These are phyloP conservation scores for Apiotrichum sp. DNA, from an alignment of 1,284 basidiomycete genomes.

Conservation along the genomic window DNA sequence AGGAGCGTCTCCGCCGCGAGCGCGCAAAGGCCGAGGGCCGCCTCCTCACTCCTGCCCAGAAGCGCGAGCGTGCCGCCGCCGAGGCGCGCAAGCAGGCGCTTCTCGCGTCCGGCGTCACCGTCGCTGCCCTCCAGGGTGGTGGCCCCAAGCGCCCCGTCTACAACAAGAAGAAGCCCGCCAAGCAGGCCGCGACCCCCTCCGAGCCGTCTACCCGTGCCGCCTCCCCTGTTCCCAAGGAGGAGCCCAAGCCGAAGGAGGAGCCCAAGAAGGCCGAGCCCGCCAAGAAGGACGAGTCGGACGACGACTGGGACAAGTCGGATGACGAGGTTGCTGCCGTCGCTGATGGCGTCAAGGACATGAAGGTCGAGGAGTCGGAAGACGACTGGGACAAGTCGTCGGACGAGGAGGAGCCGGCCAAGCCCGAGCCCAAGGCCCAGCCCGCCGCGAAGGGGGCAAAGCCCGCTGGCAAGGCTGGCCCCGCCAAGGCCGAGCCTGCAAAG, in stretches of 20 bases:
- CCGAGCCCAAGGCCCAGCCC: slow-evolving; percentile 15
- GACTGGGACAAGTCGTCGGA: slow-evolving; percentile 73
- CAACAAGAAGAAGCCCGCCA: slow-evolving; percentile 64
- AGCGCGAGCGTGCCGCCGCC: slow-evolving; percentile 84
- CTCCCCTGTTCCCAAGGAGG: slow-evolving; percentile 15
- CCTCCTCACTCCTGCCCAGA: slow-evolving; percentile 89
- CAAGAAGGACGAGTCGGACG: slow-evolving; percentile 29
- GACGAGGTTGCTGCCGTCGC: slow-evolving; percentile 28
- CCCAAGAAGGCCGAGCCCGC: slow-evolving; percentile 7
- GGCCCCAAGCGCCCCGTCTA: slow-evolving; percentile 56
- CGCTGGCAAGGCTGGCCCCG: slow-evolving; percentile 13
- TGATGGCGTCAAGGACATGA: slow-evolving; percentile 34
- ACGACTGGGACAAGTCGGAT: slow-evolving; percentile 73
- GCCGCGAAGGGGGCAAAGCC: slow-evolving; percentile 11
- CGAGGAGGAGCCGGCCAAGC: slow-evolving; percentile 40
- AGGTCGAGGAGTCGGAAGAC: slow-evolving; percentile 36
- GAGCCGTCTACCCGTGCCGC: slow-evolving; percentile 40
- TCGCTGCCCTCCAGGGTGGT: slow-evolving; percentile 68
- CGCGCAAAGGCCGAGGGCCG: slow-evolving; percentile 89
- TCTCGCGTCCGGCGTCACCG: slow-evolving; percentile 72
- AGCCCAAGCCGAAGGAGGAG: slow-evolving; percentile 19
- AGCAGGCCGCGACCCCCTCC: slow-evolving; percentile 23
- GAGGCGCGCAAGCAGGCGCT: slow-evolving; percentile 88
- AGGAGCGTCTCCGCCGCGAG: slow-evolving; percentile 66
- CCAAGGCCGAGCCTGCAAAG: slow-evolving; percentile 1